Base-by-base conservation (phyloP, 768 basidiomycete species). In the Cystofilobasidium ferigula region DNA sequence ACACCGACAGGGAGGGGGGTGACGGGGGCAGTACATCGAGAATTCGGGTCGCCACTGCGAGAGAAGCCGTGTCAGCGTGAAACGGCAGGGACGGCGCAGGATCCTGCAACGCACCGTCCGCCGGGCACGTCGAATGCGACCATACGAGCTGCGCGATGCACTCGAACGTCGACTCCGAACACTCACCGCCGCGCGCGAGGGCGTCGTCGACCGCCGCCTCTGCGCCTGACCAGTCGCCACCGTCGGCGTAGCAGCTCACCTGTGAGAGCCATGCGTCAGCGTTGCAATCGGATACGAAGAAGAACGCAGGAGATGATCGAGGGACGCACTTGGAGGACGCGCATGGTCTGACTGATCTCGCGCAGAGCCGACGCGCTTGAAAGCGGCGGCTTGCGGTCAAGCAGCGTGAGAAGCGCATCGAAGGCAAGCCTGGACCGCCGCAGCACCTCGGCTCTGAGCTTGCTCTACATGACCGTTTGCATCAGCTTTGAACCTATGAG, bases 131-230 rank as follows among this genome's bases (percentile, higher is more conserved):
- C 1, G 36, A 14, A 8, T 53, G 45, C 16, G 60, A 61, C 53
- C 51, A 62, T 22, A 67, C 34, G 42, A 62, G 36, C 32, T 67
- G 48, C 22, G 59, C 53, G 20, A 67, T 30, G 5, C 38, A 56
- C 42, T 67, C 63, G 47, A 58, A 67, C 9, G 56, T 42, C 58
- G 4, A 22, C 58, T 42, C 38, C 3, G n/a, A 42, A 8, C 58
- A 60, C 18, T 42, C 51, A 2, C 30, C 2, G 3, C 28, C 30
- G 26, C 26, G 51, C 30, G 10, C 51, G 30, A 22, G 8, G 12
- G 9, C 51, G 2, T 54, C 51, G 5, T 54, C 30, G 28, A 54
- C 30, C 2, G 51, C 51, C 3, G 7, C 4, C 30, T 54, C 51
- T 6, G 30, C 30, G 1, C 28, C 51, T 6, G 14, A 16, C 51